Base-by-base conservation (phyloP, 202 grass and related monocot species). In the Zizania palustris region DNA sequence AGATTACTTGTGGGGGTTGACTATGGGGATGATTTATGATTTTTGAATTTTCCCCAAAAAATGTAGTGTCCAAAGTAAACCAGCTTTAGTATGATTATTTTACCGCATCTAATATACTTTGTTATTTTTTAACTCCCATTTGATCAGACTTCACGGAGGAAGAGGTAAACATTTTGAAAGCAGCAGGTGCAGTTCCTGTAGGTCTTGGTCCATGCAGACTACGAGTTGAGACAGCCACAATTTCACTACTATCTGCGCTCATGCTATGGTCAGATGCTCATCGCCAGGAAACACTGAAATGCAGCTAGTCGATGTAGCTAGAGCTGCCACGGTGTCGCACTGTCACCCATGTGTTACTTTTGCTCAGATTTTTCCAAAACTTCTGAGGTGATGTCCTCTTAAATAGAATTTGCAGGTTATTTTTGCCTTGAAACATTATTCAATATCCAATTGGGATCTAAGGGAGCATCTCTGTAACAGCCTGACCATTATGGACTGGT, bases 241-340 rank as follows among this genome's bases (percentile, higher is more conserved):
- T 95, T 43, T 82, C 91, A 1, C 89, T 98, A 12, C 54, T 98
- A 22, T 84, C 95, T 7, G 80, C 85, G 65, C 85, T 95, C 6
- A 95, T 95, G 95, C 87, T 98, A 9, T 98, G 95, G 95, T 92
- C 95, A 45, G 81, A 94, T 87, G 82, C 85, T 80, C 71, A 83
- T 45, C 71, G 42, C 18, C 35, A 72, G 15, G 39, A 65, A 71
- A 18, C 11, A 28, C 70, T 76, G 48, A 58, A 60, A 53, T 18
- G 48, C 41, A 70, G 21, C 3, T 80, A 88, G 50, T 54, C 65
- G 11, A 67, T 66, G 15, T 59, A n/a, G n/a, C n/a, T n/a, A 19
- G 67, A 68, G 16, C 11, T 28, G 28, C 2, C 28, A 28, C 28
- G 28, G 28, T 42, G 16, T 28, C 61, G 73, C 53, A 38, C 60